These are phyloP conservation scores for Ceratocystis variospora DNA, from an alignment of 2,329 filamentous ascomycete species.

Conservation along the genomic window DNA sequence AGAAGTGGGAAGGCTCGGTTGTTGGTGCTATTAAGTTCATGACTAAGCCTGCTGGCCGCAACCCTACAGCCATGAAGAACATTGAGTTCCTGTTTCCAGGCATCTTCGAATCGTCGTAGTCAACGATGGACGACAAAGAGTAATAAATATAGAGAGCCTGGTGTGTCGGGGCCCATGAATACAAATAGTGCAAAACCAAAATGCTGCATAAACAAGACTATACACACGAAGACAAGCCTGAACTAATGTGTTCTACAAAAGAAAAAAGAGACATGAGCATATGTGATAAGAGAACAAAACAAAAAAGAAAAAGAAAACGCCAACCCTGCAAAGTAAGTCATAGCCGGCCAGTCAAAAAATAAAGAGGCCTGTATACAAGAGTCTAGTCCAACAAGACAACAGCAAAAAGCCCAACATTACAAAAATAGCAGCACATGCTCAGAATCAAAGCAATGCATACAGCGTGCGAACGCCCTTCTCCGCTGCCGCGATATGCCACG, in stretches of 20 bases:
- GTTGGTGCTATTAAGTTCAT: slow-evolving; percentile 69
- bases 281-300: neutral
- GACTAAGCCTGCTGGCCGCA: slow-evolving; percentile 64
- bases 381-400: neutral
- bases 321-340: neutral
- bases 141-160: neutral
- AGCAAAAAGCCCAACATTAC: neutral
- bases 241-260: neutral
- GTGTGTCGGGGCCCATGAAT: neutral
- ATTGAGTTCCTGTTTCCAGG: slow-evolving; percentile 79
- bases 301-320: neutral
- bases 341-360: neutral
- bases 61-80: slow-evolving; percentile 61
- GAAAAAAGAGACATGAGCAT: neutral
- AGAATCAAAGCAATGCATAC: slow-evolving; percentile 45
- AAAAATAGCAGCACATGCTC: neutral
- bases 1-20: slow-evolving; percentile 63
- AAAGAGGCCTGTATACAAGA: neutral
- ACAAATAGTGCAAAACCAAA: neutral
- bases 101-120: slow-evolving; percentile 30
- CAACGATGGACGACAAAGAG: neutral
- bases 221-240: neutral
- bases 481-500: slow-evolving; percentile 64
- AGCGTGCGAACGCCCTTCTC: slow-evolving; percentile 54
- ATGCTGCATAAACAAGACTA: slow-evolving; percentile 3